phyloP scores from a whole-genome alignment of 306 rosid genomes.

The Alnus glutinosa region DNA sequence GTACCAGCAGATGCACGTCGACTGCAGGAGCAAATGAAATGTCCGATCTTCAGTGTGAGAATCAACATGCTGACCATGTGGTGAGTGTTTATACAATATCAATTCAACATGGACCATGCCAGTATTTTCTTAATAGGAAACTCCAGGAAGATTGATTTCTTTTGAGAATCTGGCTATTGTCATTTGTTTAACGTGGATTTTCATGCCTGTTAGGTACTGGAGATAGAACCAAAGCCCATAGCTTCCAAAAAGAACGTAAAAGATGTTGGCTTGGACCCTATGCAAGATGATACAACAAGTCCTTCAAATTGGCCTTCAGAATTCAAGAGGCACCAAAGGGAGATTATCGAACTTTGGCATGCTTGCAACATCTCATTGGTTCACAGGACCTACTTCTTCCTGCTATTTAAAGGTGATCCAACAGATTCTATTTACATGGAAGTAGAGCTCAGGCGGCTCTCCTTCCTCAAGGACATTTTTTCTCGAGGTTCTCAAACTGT shows the following conservation, averaged over 20 bases:
- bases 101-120: too few relatives aligned
- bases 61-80: slow-evolving; percentile 41
- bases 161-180: slow-evolving; percentile 17
- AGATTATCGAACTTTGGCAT: slow-evolving; percentile 81
- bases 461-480: slow-evolving; percentile 68
- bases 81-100: slow-evolving; percentile 39
- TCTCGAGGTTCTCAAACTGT: slow-evolving; percentile 48
- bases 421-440: slow-evolving; percentile 84
- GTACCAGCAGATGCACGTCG: slow-evolving; percentile 22
- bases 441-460: slow-evolving; percentile 80
- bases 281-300: slow-evolving; percentile 49
- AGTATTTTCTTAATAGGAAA: neutral
- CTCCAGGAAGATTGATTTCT: slow-evolving; percentile 16
- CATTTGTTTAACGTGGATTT: slow-evolving; percentile 20
- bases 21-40: slow-evolving; percentile 38
- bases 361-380: slow-evolving; percentile 83
- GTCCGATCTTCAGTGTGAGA: slow-evolving; percentile 27
- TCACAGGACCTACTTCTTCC: slow-evolving; percentile 94
- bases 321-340: slow-evolving; percentile 73
- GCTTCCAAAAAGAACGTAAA: slow-evolving; percentile 46
- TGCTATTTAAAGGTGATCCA: slow-evolving; percentile 76
- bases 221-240: slow-evolving; percentile 31
- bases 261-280: slow-evolving; percentile 76
- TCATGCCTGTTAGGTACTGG: slow-evolving; percentile 45
- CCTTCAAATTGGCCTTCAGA: slow-evolving; percentile 75